Base-by-base conservation (phyloP, 371 early-diverging fungal genomes). In the Lichtheimia corymbifera region DNA sequence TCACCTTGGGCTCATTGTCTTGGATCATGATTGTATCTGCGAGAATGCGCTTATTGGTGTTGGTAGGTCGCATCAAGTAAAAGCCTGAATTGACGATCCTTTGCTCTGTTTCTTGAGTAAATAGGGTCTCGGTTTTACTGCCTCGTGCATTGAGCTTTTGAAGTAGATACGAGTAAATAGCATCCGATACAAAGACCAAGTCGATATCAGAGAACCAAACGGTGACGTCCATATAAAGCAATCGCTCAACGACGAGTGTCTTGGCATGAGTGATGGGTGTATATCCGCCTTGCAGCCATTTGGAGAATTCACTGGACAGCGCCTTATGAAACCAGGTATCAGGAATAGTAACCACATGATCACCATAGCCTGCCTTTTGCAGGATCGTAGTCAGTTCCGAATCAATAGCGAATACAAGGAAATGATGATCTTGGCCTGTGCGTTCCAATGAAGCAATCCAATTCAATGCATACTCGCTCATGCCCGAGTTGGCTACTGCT, bases 161-260 rank as follows among this genome's bases (percentile, higher is more conserved):
- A n/a, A 68, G 27, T 13, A 80, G 47, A 53, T 77, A 80, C 22
- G 67, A 62, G 60, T 72, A 77, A 35, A 80, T 70, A 14, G 59
- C 42, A 12, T 70, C 58, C 2, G 70, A 72, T 12, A 70, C 73
- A 28, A 77, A 77, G 7, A 80, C 80, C 41, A 80, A 75, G 54
- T 80, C 80, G 2, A 80, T 76, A 59, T 80, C 80, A 6, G 76
- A 75, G 51, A 80, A 80, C 80, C 77, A 77, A 4, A 77, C 80
- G 4, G 77, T 80, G 14, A 76, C 42, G 42, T 64, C 69, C 35
- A 65, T 40, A 18, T 76, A 73, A 15, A 76, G 30, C 24, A 76
- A 28, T 15, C 77, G 61, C 42, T 76, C 77, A 11, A 76, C 77
- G 2, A 76, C 67, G 20, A 76, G 54, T 2, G 71, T 64, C 47